Evolutionary conservation across 1,284 basidiomycete species (phyloP).

Genomic region (Melampsora larici-populina): DNA sequence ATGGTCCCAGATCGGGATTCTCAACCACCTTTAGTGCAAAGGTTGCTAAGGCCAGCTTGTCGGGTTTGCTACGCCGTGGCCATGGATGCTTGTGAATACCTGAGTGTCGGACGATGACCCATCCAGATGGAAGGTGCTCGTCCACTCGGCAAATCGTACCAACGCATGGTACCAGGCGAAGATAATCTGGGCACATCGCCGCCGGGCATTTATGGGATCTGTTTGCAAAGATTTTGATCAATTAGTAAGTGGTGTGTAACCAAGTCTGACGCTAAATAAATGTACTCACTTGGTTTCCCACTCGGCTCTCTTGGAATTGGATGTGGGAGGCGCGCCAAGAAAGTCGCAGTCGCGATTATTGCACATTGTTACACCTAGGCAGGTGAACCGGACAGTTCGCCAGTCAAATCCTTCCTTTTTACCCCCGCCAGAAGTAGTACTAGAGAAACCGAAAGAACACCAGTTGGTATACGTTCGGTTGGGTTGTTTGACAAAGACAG

Average conservation of each 20-base stretch:
- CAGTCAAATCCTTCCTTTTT: too few relatives aligned
- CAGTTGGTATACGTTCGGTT: neutral
- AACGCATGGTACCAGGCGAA: neutral
- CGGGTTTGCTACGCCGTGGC: conserved; percentile 3
- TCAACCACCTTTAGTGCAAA: neutral
- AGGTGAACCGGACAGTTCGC: too few relatives aligned
- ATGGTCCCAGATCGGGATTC: neutral
- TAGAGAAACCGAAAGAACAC: neutral
- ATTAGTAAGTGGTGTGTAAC: too few relatives aligned
- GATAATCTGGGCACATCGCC: neutral
- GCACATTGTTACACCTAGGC: too few relatives aligned
- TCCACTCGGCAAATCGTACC: neutral
- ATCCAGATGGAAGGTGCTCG: neutral
- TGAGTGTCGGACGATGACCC: neutral
- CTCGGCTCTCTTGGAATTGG: too few relatives aligned
- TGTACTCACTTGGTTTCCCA: too few relatives aligned
- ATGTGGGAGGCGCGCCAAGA: too few relatives aligned
- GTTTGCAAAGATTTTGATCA: too few relatives aligned
- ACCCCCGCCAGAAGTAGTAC: neutral
- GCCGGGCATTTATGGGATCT: too few relatives aligned
- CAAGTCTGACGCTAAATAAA: too few relatives aligned
- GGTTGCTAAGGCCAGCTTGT: neutral
- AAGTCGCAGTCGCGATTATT: too few relatives aligned
- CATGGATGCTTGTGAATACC: conserved; percentile 13
- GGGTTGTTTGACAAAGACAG: too few relatives aligned